Base-by-base conservation (phyloP, 2,329 filamentous ascomycete genomes). In the Dothistroma pini region DNA sequence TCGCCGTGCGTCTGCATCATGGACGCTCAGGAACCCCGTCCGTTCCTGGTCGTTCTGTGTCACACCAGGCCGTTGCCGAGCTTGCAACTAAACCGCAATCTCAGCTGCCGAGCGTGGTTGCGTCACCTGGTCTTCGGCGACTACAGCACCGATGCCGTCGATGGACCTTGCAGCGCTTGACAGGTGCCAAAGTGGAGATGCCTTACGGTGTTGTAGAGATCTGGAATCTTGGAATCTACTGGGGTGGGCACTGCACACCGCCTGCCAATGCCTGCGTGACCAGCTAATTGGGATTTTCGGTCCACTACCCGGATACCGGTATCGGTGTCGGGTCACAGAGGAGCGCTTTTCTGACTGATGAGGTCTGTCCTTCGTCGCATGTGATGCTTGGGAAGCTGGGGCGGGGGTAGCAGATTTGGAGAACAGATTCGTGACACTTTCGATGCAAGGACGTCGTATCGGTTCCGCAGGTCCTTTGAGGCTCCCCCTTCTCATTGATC, bases 1-100 rank as follows among this genome's bases (percentile, higher is more conserved):
- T 62, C 56, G 59, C 56, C 55, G 54, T 57, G 61, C 62, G 59
- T 63, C 57, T 62, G 52, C 51, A 58, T 56, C 47, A 58, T 56
- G 38, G 41, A 25, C 34, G 57, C 53, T 29, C 38, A 49, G 53
- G 58, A 59, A 2, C 25, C 25, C 25, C 25, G 6, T 29, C 25
- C 3, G 51, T 57, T 25, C 50, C 35, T 34, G 53, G 34, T 60
- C 29, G 51, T 21, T 11, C 29, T 59, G 29, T 50, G 54, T 22
- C 52, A 34, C 54, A 54, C 51, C 55, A 25, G 32, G 54, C 48
- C 48, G 32, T 38, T n/a, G 50, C 49, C 34, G 14, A 16, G 34
- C 34, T 38, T 38, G 34, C 34, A 38, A 38, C 34, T 4, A 4
- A 2, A 29, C 25, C 25, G 25, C 25, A 29, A 29, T 6, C 3